phyloP scores from a whole-genome alignment of 202 grass and related monocot genomes.

The Carex arenaria region DNA sequence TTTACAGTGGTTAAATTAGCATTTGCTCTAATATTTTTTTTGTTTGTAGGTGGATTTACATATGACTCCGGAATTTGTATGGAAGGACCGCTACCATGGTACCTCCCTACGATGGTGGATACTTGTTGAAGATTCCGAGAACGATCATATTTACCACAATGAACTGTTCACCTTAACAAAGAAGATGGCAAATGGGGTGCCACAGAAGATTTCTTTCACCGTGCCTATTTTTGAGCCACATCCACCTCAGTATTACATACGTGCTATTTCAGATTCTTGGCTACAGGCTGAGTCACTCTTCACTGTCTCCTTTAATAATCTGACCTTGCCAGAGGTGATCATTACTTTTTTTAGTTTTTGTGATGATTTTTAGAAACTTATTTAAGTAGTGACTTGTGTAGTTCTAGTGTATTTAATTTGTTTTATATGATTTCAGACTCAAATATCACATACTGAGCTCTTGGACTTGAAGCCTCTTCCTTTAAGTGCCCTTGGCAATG shows the following conservation, averaged over 20 bases:
- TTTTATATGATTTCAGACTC: slow-evolving; percentile 45
- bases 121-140: slow-evolving; percentile 98
- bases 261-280: slow-evolving; percentile 94
- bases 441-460: slow-evolving; percentile 93
- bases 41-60: slow-evolving; percentile 63
- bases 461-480: slow-evolving; percentile 97
- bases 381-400: not conserved
- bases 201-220: slow-evolving; percentile 91
- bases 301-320: slow-evolving; percentile 91
- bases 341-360: not conserved
- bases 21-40: slow-evolving; percentile 1
- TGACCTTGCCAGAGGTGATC: slow-evolving; percentile 86
- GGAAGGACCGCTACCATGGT: slow-evolving; percentile 94
- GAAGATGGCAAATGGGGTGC: slow-evolving; percentile 67
- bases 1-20: not conserved
- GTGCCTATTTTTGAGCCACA: slow-evolving; percentile 98
- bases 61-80: slow-evolving; percentile 83
- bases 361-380: not conserved
- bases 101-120: slow-evolving; percentile 83
- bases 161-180: slow-evolving; percentile 90
- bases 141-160: slow-evolving; percentile 96
- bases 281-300: slow-evolving; percentile 88
- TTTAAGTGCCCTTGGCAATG: slow-evolving; percentile 67
- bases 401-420: slow-evolving; percentile 1
- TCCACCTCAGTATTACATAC: slow-evolving; percentile 95